Conservation (phyloP, 768 basidiomycete species). For the Termitomyces sp. region DNA sequence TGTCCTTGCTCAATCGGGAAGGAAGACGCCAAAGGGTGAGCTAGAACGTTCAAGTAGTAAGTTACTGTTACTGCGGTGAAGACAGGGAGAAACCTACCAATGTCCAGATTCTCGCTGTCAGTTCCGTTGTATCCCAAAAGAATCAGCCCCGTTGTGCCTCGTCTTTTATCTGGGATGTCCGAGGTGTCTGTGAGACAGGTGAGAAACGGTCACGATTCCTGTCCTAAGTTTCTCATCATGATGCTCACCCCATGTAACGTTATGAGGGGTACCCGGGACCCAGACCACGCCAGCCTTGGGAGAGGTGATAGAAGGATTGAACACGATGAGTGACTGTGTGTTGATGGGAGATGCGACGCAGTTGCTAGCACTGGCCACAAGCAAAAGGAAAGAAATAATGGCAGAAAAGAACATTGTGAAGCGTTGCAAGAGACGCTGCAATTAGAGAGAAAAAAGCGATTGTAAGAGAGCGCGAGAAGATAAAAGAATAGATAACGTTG, state of each 20-base stretch:
- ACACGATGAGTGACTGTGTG: conserved; percentile 16
- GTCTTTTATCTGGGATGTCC: conserved; percentile 32
- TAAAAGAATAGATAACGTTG: neutral
- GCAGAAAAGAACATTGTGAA: conserved; percentile 11
- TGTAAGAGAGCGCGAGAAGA: neutral
- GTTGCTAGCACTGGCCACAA: conserved; percentile 3
- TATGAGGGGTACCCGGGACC: conserved; percentile 16
- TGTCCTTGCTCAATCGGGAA: conserved; percentile 19
- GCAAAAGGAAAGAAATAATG: conserved; percentile 6
- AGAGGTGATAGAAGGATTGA: conserved; percentile 20
- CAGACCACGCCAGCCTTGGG: conserved; percentile 17
- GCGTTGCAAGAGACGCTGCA: neutral
- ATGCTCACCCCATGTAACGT: conserved; percentile 21
- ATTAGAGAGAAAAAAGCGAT: neutral
- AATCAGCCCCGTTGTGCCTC: conserved; percentile 30
- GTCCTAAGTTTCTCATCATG: neutral
- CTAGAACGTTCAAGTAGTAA: conserved; percentile 8
- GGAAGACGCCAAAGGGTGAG: conserved; percentile 21
- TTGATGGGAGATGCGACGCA: conserved; percentile 9
- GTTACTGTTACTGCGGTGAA: neutral
- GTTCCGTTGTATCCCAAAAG: conserved; percentile 35
- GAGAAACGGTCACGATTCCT: neutral
- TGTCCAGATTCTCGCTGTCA: conserved; percentile 44
- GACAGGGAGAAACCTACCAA: conserved; percentile 26
- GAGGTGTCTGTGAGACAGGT: conserved; percentile 14